Conservation (phyloP, 2,329 filamentous ascomycete species). For the Talaromyces verruculosus region DNA sequence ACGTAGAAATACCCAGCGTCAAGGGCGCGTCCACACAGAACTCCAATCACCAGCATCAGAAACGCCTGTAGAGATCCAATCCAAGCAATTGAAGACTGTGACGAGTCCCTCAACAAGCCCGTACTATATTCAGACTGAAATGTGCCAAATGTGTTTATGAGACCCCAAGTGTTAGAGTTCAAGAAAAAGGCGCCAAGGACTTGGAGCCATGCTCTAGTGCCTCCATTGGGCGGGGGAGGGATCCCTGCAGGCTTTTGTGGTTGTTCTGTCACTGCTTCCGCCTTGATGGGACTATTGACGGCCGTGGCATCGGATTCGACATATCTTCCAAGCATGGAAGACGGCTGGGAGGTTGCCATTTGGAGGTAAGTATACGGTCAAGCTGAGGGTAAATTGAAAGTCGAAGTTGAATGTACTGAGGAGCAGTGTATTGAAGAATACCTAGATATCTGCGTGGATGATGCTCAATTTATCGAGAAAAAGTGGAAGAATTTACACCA, state of each 20-base stretch:
- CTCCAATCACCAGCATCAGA: slow-evolving; percentile 44
- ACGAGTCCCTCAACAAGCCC: slow-evolving; percentile 29
- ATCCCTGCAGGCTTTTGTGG: slow-evolving; percentile 18
- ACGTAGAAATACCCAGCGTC: slow-evolving; percentile 40
- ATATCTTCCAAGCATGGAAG: background rate
- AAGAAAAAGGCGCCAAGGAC: slow-evolving; percentile 28
- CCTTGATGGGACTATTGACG: background rate
- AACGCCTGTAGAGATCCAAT: slow-evolving; percentile 48
- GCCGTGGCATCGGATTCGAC: background rate
- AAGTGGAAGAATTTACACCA: background rate
- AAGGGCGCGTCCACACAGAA: slow-evolving; percentile 47
- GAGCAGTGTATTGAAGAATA: background rate
- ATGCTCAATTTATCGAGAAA: background rate
- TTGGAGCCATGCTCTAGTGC: slow-evolving; percentile 30
- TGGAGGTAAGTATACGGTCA: background rate
- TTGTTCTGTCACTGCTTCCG: background rate
- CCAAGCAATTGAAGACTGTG: slow-evolving; percentile 45
- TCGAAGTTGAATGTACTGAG: background rate
- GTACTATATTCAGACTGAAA: slow-evolving; percentile 47
- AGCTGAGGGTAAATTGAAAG: background rate
- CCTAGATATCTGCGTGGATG: background rate
- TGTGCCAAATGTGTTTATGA: slow-evolving; percentile 49
- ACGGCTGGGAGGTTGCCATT: background rate
- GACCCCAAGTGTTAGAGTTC: slow-evolving; percentile 44
- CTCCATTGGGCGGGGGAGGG: slow-evolving; percentile 30